Conservation (phyloP, 352 stramenopile species). For the Phytophthora ramorum region DNA sequence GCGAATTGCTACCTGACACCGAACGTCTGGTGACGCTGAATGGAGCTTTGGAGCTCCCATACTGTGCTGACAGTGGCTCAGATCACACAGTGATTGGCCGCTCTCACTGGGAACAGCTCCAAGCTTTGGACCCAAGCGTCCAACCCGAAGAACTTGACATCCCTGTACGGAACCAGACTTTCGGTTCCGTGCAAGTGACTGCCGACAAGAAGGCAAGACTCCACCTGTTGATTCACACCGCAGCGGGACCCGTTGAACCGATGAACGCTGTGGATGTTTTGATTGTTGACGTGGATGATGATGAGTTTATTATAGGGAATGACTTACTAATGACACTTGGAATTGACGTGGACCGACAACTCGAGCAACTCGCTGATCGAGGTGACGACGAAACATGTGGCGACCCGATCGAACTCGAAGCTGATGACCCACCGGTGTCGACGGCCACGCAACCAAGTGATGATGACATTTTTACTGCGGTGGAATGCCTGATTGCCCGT, state of each 20-base stretch:
- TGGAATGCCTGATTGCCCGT: background rate
- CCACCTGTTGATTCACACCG: background rate
- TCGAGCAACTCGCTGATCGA: background rate
- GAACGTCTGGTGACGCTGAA: too few species aligned
- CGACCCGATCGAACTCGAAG: background rate
- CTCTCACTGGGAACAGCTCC: background rate
- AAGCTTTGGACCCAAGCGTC: background rate
- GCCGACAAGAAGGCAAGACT: background rate
- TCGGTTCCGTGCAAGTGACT: too few species aligned
- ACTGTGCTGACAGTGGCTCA: too few species aligned
- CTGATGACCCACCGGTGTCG: background rate
- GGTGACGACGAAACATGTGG: background rate
- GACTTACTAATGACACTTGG: background rate
- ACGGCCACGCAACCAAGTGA: background rate
- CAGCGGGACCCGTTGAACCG: background rate
- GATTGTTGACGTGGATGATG: background rate
- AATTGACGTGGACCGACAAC: background rate
- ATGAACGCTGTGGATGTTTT: background rate
- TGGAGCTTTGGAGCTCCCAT: too few species aligned
- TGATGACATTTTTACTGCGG: background rate
- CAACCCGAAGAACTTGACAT: background rate
- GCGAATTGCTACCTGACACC: too few species aligned
- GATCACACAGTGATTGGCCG: slow-evolving; percentile 3
- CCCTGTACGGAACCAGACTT: background rate
- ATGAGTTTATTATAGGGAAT: background rate